These are phyloP conservation scores for Globisporangium recalcitrans DNA, from an alignment of 352 stramenopile genomes.

Conservation along the genomic window DNA sequence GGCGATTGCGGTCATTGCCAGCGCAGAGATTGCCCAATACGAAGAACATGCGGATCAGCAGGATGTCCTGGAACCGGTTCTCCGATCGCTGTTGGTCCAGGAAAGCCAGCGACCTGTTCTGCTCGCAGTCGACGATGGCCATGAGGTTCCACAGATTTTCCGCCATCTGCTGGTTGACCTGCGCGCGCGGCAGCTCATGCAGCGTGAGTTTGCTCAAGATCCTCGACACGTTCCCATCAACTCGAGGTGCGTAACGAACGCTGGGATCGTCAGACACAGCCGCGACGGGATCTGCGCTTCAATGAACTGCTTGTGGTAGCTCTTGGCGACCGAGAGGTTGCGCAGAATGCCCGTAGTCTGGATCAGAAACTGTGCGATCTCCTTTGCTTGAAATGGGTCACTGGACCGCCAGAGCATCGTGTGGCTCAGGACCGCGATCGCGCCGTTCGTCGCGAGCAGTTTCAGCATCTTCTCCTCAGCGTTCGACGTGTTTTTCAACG, in stretches of 20 bases:
- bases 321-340: constrained; percentile 58
- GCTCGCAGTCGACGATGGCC: constrained; percentile 32
- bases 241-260: constrained; percentile 53
- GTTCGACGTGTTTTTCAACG: constrained; percentile 71
- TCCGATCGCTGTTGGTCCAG: constrained; percentile 20
- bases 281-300: constrained; percentile 39
- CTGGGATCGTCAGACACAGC: constrained; percentile 40
- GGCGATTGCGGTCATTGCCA: constrained; percentile 73
- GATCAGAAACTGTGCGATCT: constrained; percentile 67
- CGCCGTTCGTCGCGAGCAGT: constrained; percentile 56
- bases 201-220: constrained; percentile 82
- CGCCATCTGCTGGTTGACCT: constrained; percentile 49
- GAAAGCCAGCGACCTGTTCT: constrained; percentile 37
- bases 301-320: constrained; percentile 67
- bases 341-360: constrained; percentile 62
- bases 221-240: constrained; percentile 70
- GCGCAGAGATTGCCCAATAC: constrained; percentile 85
- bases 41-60: constrained; percentile 79
- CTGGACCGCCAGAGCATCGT: constrained; percentile 39
- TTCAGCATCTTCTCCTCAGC: constrained; percentile 52
- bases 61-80: constrained; percentile 37
- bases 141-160: constrained; percentile 42
- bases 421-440: constrained; percentile 49
- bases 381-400: constrained; percentile 26
- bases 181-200: constrained; percentile 58